Conservation (phyloP, 305 asterid genomes). For the Fraxinus xanthoxyloides region DNA sequence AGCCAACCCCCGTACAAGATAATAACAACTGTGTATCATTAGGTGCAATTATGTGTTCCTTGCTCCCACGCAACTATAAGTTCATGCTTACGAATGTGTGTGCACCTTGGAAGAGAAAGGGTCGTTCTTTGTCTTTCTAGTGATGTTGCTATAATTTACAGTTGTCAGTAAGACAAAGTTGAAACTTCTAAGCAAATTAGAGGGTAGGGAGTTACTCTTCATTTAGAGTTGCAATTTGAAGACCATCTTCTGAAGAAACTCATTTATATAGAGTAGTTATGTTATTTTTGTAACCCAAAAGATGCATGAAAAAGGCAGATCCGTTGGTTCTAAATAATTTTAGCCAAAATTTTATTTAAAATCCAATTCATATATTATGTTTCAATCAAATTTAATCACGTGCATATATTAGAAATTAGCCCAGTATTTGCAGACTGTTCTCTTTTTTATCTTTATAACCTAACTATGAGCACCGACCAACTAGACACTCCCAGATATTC, state of each 20-base stretch:
- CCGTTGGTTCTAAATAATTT: not conserved
- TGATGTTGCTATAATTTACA: not conserved
- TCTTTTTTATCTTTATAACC: not conserved
- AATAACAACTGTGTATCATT: not conserved
- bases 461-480: not conserved
- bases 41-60: not conserved
- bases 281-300: not conserved
- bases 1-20: conserved; percentile 1
- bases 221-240: not conserved
- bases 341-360: not conserved
- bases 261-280: not conserved
- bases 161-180: not conserved
- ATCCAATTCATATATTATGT: not conserved
- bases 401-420: not conserved
- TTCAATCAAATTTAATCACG: not conserved
- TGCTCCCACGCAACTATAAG: not conserved
- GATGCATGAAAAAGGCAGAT: not conserved
- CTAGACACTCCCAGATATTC: not conserved
- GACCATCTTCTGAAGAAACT: not conserved
- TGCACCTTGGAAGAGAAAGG: not conserved
- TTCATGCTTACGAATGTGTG: not conserved
- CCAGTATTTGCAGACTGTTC: not conserved
- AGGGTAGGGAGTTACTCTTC: not conserved
- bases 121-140: not conserved
- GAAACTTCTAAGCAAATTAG: not conserved